These are phyloP conservation scores for Boletus rubescentipes DNA, from an alignment of 768 basidiomycete genomes.

Conservation along the genomic window DNA sequence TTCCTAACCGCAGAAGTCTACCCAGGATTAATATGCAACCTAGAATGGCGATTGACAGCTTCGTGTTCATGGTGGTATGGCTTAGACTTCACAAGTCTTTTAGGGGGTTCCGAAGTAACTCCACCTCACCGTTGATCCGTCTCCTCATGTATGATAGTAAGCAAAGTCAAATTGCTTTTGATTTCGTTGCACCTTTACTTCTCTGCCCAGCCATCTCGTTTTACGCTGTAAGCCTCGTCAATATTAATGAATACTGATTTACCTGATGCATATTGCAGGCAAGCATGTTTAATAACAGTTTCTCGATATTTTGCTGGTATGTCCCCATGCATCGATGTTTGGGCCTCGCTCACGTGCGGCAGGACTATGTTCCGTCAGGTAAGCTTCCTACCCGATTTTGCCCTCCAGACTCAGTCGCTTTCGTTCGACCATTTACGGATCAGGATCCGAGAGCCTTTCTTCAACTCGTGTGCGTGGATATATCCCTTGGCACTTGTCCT, in stretches of 20 bases:
- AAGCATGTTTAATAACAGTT: conserved; percentile 1
- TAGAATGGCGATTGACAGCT: conserved; percentile 9
- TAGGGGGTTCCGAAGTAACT: background rate
- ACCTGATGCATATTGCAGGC: background rate
- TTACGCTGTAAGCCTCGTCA: conserved; percentile 4
- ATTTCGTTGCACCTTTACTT: background rate
- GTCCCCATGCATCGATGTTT: background rate
- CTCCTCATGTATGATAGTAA: conserved; percentile 11
- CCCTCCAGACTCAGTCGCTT: background rate
- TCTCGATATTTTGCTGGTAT: conserved; percentile 12
- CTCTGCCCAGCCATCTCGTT: conserved; percentile 5
- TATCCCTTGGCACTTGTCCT: too few species aligned
- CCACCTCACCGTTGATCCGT: conserved; percentile 2
- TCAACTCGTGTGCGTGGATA: conserved; percentile 6
- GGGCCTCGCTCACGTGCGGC: background rate
- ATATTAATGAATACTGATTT: background rate
- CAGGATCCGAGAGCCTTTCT: conserved; percentile 8
- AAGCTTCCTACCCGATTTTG: background rate
- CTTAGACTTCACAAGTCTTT: conserved; percentile 1
- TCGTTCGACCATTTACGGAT: background rate
- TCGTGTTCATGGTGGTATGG: conserved; percentile 2
- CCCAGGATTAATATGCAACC: too few species aligned
- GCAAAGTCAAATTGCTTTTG: background rate
- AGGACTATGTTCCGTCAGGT: conserved; percentile 8
- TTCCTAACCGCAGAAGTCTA: background rate